Base-by-base conservation (phyloP, 2,329 filamentous ascomycete species). In the Shiraia bambusicola region DNA sequence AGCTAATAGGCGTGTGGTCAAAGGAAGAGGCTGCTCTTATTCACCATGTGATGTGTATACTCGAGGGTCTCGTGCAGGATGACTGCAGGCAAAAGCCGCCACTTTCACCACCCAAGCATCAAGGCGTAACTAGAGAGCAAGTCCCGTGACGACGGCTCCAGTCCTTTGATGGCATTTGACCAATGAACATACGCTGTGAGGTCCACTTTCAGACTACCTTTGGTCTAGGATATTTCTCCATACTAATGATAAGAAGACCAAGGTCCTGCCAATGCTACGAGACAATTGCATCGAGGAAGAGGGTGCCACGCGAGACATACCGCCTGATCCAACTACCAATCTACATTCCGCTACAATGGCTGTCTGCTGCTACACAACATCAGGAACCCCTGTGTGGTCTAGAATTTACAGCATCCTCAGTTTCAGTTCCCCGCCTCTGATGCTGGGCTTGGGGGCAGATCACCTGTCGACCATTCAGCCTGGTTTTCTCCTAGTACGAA, bases 381-480 rank as follows among this genome's bases (percentile, higher is more conserved):
- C 19, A 22, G 8, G 19, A 22, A 22, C 4, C 19, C 19, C 19
- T 22, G 19, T 22, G 8, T 8, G 19, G 8, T 22, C 19, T 22
- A 22, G 19, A 22, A 4, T 8, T 22, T 8, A 22, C 19, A 4
- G 19, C 19, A 22, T 4, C 4, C 27, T 37, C 9, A 12, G 14
- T n/a, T 14, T 34, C 28, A 25, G 14, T 34, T 6, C 17, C 28
- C 28, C 7, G 22, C 24, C 33, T 32, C n/a, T 12, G 58, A 61
- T 28, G 76, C 81, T 14, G 81, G 81, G 54, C 79, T 85, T 2
- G 83, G 83, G 10, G 82, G 83, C 37, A 74, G 50, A n/a, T 72
- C 69, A 0, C 81, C 82, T 1, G 76, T 80, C 4, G 76, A 76
- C 83, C 83, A 87, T 42, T 74, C 64, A 12, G 56, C 68, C 5